Base-by-base conservation (phyloP, 1,139 yeast species). In the Pichia sp. region DNA sequence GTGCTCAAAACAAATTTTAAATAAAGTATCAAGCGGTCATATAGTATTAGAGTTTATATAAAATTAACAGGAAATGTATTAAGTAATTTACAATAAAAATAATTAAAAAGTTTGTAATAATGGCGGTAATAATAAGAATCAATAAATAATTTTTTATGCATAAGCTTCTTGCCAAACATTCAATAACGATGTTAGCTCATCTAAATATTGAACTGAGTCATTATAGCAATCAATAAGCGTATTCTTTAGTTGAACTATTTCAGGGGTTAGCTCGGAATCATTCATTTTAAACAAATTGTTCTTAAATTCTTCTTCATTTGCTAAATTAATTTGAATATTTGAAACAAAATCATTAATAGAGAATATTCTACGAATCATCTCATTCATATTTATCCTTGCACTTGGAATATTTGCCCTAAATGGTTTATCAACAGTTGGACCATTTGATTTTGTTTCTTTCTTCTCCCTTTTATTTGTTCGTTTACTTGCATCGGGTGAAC, bases 321-420 rank as follows among this genome's bases (percentile, higher is more conserved):
- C 84, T 56, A 90, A 71, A 63, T 93, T 97, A 53, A 82, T 68
- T 66, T 89, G 96, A 2, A 95, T 85, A 47, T 96, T 75, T 10
- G 89, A 89, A 33, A 91, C 76, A 76, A 91, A 93, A 70, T 93
- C 98, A 62, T 91, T 73, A 22, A 93, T 90, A 3, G 96, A 95
- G 6, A 91, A 87, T 0, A 90, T 87, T 53, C 99, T 76, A 63
- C 89, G 84, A 52, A 91, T 80, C 83, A 91, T 82, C 65, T 91
- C 99, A 59, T 79, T 78, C 54, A 90, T 70, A 2, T 90, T 77
- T 3, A 88, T 79, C 52, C 87, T 79, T 14, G 84, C 81, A 54
- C 84, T 84, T 9, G 96, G 97, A 52, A 81, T 74, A 50, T 96
- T 77, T 16, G 98, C 96, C 60, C 82, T 86, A 46, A 90, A 84